Base-by-base conservation (phyloP, 2,329 filamentous ascomycete genomes). In the Mycosphaerelloides madeirae region DNA sequence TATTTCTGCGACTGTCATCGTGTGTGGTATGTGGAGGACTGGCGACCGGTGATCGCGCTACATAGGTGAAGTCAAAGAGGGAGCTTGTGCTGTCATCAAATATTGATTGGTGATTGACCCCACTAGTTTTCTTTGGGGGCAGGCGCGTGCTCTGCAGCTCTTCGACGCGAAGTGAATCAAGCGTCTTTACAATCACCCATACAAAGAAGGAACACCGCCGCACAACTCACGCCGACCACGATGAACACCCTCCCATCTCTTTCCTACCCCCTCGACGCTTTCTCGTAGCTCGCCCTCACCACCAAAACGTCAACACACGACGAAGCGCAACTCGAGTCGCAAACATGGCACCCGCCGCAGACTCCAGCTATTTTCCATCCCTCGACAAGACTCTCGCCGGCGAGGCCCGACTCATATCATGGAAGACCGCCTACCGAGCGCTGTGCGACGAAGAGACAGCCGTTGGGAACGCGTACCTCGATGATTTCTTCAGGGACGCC, bases 311-410 rank as follows among this genome's bases (percentile, higher is more conserved):
- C 31, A 32, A 6, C 31, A 32, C 15, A 35, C 33, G 3, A 35
- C 33, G 19, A 6, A 16, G 14, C 11, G 14, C 33, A 18, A 35
- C 16, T 35, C 16, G n/a, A 38, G 32, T 13, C 28, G 20, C 41
- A 43, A 45, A 41, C 34, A 52, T 52, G 48, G 33, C 48, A 6
- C 41, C 43, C 38, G 28, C 38, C 20, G 28, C 45, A 15, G 46
- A 45, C n/a, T 41, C 41, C 29, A 43, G 34, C 65, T 93, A 90
- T 71, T 85, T 94, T 62, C 87, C 90, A 63, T 81, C 88, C 63
- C 76, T 96, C 68, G 85, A 88, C 68, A 82, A 85, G 65, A 94
- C 87, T 71, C 77, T 97, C 61, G 83, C 80, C 59, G 87, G 87
- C 70, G 83, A 91, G 66, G 79, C 79, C 61, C 78, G 84, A 64